These are phyloP conservation scores for Tulasnella sp. DNA, from an alignment of 768 basidiomycete species.

Conservation along the genomic window DNA sequence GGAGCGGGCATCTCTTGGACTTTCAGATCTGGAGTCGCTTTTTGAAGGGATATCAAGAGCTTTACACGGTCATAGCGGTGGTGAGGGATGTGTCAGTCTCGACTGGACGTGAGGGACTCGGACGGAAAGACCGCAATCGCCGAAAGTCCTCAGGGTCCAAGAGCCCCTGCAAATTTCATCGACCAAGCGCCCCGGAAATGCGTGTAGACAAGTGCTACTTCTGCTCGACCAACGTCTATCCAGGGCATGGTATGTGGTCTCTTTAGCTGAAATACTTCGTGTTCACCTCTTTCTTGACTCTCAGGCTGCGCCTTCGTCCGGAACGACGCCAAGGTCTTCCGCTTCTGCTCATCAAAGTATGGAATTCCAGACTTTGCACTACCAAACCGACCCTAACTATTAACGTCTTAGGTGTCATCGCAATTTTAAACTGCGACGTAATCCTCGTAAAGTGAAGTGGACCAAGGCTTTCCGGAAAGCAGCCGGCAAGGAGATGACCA, in stretches of 20 bases:
- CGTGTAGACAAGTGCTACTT: conserved; percentile 98
- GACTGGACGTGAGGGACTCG: background rate
- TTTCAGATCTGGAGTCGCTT: background rate
- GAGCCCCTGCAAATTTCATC: conserved; percentile 21
- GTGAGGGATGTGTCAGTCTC: background rate
- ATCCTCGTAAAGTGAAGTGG: conserved; percentile 98
- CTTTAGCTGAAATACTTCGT: background rate
- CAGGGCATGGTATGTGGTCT: conserved; percentile 72
- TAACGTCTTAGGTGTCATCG: conserved; percentile 75
- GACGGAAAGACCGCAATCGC: background rate
- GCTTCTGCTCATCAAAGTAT: conserved; percentile 97
- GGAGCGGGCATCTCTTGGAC: background rate
- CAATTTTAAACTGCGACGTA: conserved; percentile 99
- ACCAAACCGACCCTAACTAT: background rate
- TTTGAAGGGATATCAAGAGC: background rate
- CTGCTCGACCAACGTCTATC: conserved; percentile 94
- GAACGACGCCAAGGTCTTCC: conserved; percentile 96
- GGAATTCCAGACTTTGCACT: conserved; percentile 33
- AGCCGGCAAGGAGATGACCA: conserved; percentile 98
- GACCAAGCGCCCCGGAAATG: conserved; percentile 47
- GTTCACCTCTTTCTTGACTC: background rate
- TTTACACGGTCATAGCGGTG: conserved; percentile 5
- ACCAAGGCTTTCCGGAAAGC: conserved; percentile 99
- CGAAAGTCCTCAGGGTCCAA: background rate
- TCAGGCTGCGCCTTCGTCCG: conserved; percentile 57